These are phyloP conservation scores for Schizophyllum commune DNA, from an alignment of 1,284 basidiomycete genomes.

Conservation along the genomic window DNA sequence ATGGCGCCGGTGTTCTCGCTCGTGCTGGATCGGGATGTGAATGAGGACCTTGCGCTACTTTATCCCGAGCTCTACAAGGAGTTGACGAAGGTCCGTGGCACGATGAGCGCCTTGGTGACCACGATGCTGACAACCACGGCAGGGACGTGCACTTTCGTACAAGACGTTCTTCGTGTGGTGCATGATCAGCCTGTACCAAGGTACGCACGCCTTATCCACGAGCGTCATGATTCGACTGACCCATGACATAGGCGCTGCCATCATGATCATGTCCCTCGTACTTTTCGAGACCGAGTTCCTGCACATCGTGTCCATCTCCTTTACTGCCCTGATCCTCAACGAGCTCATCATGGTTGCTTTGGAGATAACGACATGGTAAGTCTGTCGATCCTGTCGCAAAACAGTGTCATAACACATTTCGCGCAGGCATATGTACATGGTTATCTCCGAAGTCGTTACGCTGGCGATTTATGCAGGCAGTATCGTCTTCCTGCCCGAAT, in stretches of 20 bases:
- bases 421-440: constrained; percentile 95
- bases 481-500: constrained; percentile 92
- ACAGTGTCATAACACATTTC: constrained; percentile 6
- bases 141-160: constrained; percentile 89
- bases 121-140: background rate
- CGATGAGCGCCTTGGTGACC: too few species aligned
- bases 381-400: constrained; percentile 7
- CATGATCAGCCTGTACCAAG: constrained; percentile 97
- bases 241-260: constrained; percentile 69
- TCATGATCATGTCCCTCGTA: constrained; percentile 96
- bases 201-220: constrained; percentile 30
- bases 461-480: constrained; percentile 86
- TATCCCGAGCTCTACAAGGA: constrained; percentile 99
- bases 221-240: background rate
- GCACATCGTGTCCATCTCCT: constrained; percentile 97
- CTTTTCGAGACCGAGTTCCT: constrained; percentile 97
- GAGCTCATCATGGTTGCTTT: constrained; percentile 99
- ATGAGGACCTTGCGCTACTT: constrained; percentile 88
- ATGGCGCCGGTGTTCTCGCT: constrained; percentile 99
- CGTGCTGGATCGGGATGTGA: constrained; percentile 94
- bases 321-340: constrained; percentile 93
- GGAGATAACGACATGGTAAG: constrained; percentile 94
- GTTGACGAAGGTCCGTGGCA: constrained; percentile 71
- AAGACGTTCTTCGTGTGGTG: constrained; percentile 99
- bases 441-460: constrained; percentile 86